Base-by-base conservation (phyloP, 306 rosid genomes). In the Vachellia pachyceras region DNA sequence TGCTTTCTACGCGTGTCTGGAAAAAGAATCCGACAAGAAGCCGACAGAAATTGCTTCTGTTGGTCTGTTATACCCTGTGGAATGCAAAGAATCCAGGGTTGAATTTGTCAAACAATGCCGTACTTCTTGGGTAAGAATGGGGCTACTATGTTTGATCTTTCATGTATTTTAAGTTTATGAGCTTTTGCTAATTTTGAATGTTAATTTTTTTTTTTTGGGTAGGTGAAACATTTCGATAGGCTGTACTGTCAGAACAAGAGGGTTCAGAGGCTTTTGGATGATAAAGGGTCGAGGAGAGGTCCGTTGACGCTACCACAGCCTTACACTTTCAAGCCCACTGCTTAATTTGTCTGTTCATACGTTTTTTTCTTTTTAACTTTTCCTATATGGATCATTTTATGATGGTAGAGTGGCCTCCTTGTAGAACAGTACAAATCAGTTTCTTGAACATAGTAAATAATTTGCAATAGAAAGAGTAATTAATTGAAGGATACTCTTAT, bases 201-300 rank as follows among this genome's bases (percentile, higher is more conserved):
- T 82, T 52, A 0, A 79, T 0, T 82, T 11, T 77, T 65, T 13
- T 84, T 17, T 84, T n/a, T n/a, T n/a, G n/a, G 47, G 20, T 77
- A 96, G 98, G 99, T 96, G 89, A 94, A 90, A 80, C 99, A 96
- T 86, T 96, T 93, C 49, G 98, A 96, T 89, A 83, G 92, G 84
- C 91, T 87, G 69, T 86, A 89, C 67, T 96, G 98, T 73, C 90
- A 87, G 97, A 91, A 84, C 84, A 87, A 74, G 72, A 88, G 90
- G 87, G 85, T 80, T 78, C 90, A 96, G 85, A 90, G 98, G 82
- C 99, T 92, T 61, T 84, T 96, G 90, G 97, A 96, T 84, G 99
- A 96, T 74, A 90, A 85, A 82, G 77, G 33, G 11, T 50, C 64
- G 46, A 72, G 77, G 64, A 72, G 77, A 72, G 77, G 63, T 72